A percentile compares a stretch with the other conserved stretches of the same genome.
phyloP scores from a whole-genome alignment of 2,329 filamentous ascomycete genomes.

The Trichoderma atroviride region DNA sequence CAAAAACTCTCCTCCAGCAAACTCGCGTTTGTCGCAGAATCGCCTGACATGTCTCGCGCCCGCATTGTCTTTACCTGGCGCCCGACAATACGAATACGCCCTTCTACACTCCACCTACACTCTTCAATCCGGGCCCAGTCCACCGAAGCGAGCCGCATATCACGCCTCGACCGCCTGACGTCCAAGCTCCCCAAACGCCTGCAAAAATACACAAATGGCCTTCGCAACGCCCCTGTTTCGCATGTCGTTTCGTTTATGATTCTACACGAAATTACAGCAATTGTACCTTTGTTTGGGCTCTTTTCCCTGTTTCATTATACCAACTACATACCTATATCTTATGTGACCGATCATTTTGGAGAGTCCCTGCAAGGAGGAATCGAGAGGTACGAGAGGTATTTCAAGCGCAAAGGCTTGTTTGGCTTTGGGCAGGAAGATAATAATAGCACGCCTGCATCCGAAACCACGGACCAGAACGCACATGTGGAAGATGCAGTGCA shows the following conservation, averaged over 20 bases:
- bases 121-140: slow-evolving; percentile 32
- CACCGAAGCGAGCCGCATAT: slow-evolving; percentile 32
- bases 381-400: slow-evolving; percentile 75
- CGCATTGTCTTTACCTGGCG: slow-evolving; percentile 32
- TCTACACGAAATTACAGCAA: slow-evolving; percentile 87
- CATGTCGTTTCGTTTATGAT: slow-evolving; percentile 86
- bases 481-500: slow-evolving; percentile 37
- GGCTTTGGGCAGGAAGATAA: slow-evolving; percentile 52
- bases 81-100: slow-evolving; percentile 28
- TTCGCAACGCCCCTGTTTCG: slow-evolving; percentile 76
- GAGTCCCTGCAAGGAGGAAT: slow-evolving; percentile 62
- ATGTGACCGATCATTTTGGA: slow-evolving; percentile 54
- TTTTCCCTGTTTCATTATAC: slow-evolving; percentile 79
- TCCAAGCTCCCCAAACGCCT: slow-evolving; percentile 65
- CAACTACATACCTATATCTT: slow-evolving; percentile 66
- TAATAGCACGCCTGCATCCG: slow-evolving; percentile 21
- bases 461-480: slow-evolving; percentile 26
- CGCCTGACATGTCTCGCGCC: slow-evolving; percentile 35
- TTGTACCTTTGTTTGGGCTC: slow-evolving; percentile 76
- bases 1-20: slow-evolving; percentile 3
- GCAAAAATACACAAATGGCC: slow-evolving; percentile 67
- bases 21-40: background rate
- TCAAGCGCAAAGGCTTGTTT: slow-evolving; percentile 81
- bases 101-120: slow-evolving; percentile 19
- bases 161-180: slow-evolving; percentile 51